Percentiles rank a stretch among this genome's conserved stretches.
Conservation (phyloP, 2,329 filamentous ascomycete species). For the Cladosporium oxysporum region DNA sequence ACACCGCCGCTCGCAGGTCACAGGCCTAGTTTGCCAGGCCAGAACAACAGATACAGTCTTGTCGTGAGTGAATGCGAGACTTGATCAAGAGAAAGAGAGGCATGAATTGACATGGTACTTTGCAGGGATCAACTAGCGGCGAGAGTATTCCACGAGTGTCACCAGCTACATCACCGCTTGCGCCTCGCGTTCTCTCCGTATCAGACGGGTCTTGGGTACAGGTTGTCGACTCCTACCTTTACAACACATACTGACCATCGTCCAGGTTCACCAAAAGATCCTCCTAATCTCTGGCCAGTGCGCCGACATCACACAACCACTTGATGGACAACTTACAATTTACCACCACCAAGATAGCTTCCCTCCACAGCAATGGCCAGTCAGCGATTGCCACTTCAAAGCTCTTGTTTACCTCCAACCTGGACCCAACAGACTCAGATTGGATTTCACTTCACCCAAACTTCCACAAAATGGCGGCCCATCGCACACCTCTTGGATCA, state of each 20-base stretch:
- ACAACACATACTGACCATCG: constrained; percentile 21
- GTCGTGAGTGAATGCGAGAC: constrained; percentile 27
- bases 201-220: constrained; percentile 80
- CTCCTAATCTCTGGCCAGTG: constrained; percentile 79
- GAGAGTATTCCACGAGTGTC: constrained; percentile 30
- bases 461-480: constrained; percentile 69
- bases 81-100: background rate
- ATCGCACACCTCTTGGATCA: constrained; percentile 76
- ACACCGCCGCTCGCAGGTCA: constrained; percentile 41
- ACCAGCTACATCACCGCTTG: constrained; percentile 67
- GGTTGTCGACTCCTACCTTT: background rate
- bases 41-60: constrained; percentile 62
- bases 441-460: constrained; percentile 84
- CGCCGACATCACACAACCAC: constrained; percentile 67
- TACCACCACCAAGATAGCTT: constrained; percentile 83
- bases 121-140: constrained; percentile 35
- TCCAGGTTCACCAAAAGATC: constrained; percentile 86
- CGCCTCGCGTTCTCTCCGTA: constrained; percentile 77
- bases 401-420: constrained; percentile 86
- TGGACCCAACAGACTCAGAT: constrained; percentile 81
- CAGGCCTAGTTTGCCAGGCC: constrained; percentile 33
- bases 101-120: constrained; percentile 4
- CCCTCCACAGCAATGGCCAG: constrained; percentile 81
- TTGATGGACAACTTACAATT: constrained; percentile 79
- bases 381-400: constrained; percentile 88